Conservation (phyloP, 2,329 filamentous ascomycete genomes). For the Waltergamsia citrina region DNA sequence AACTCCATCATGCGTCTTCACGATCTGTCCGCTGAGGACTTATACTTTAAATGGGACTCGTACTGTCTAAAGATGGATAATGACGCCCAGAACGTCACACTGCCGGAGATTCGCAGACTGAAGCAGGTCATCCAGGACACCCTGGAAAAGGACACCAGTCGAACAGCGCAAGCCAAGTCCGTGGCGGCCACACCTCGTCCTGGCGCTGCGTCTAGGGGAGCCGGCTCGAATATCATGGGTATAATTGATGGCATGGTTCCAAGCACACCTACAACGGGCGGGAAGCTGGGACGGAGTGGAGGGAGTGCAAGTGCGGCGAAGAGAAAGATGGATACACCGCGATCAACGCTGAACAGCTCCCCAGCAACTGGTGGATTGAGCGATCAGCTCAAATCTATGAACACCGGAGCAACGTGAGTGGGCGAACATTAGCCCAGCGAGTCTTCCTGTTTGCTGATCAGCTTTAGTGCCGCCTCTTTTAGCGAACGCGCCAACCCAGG, state of each 20-base stretch:
- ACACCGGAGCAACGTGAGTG: constrained; percentile 17
- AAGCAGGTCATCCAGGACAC: constrained; percentile 82
- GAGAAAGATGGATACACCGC: constrained; percentile 20
- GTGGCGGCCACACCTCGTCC: constrained; percentile 45
- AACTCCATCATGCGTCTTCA: constrained; percentile 81
- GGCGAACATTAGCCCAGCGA: no score
- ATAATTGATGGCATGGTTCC: constrained; percentile 69
- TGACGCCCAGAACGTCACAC: constrained; percentile 59
- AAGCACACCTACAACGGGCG: constrained; percentile 42
- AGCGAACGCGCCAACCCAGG: constrained; percentile 69
- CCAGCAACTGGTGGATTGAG: constrained; percentile 18
- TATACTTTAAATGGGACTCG: constrained; percentile 98
- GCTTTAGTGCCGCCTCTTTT: constrained; percentile 38
- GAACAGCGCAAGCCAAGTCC: constrained; percentile 52
- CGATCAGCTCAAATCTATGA: constrained; percentile 21
- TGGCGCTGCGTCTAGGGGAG: constrained; percentile 1
- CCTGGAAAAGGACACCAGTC: constrained; percentile 64
- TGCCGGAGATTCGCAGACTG: constrained; percentile 65
- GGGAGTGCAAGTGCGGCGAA: constrained; percentile 18
- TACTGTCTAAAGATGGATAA: constrained; percentile 92
- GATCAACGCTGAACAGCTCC: constrained; percentile 17
- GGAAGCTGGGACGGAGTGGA: constrained; percentile 27
- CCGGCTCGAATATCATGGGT: constrained; percentile 60
- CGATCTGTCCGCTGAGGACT: constrained; percentile 69
- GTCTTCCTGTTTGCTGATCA: no score